phyloP scores from a whole-genome alignment of 2,329 filamentous ascomycete species.

The Biscogniauxia sp. region DNA sequence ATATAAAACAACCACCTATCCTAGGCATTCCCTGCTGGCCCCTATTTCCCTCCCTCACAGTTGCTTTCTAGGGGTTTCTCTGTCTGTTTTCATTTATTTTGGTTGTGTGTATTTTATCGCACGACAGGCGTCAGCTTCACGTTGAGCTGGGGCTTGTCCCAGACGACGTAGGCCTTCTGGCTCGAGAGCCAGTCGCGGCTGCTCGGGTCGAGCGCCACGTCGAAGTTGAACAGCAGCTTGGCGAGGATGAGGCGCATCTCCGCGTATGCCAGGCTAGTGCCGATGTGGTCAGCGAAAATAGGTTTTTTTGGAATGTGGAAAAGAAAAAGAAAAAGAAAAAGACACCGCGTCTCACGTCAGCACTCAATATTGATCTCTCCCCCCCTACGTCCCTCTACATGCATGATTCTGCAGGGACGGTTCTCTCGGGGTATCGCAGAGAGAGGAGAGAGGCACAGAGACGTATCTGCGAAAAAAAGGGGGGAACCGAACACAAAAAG shows the following conservation, averaged over 20 bases:
- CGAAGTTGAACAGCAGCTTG: slow-evolving; percentile 39
- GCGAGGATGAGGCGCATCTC: slow-evolving; percentile 42
- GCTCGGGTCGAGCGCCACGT: slow-evolving; percentile 31
- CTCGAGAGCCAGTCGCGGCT: slow-evolving; percentile 29
- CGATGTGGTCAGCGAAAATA: slow-evolving; percentile 8
- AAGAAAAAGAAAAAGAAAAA: not conserved
- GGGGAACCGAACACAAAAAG: not conserved
- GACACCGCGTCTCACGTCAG: not conserved
- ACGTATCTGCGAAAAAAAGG: no score
- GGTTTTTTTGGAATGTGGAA: no score
- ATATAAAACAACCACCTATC: no score
- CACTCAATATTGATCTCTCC: not conserved
- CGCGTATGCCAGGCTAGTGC: slow-evolving; percentile 36
- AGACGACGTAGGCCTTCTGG: slow-evolving; percentile 35
- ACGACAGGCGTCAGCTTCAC: slow-evolving; percentile 26
- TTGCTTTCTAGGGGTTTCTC: no score
- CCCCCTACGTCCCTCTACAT: not conserved
- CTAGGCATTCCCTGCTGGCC: no score
- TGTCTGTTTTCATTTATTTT: no score
- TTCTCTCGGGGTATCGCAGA: not conserved
- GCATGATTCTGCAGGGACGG: not conserved
- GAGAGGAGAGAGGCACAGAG: not conserved
- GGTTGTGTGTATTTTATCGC: no score
- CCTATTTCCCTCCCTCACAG: no score
- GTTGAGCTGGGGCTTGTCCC: slow-evolving; percentile 35